Conservation (phyloP, 1,284 basidiomycete species). For the Rhizopogon parksii region DNA sequence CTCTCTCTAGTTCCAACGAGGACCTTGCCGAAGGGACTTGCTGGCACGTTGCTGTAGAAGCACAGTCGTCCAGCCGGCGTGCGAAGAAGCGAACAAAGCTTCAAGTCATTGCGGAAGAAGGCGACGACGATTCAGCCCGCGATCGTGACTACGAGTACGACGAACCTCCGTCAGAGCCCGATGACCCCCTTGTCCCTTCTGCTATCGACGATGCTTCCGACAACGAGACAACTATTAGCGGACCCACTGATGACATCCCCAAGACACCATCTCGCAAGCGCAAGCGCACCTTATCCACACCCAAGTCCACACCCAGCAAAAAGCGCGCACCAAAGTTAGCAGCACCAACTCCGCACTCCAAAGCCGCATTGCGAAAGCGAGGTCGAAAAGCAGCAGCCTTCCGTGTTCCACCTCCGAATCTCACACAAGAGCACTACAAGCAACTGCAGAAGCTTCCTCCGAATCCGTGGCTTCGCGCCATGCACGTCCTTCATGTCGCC, state of each 20-base stretch:
- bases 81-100: slow-evolving; percentile 13
- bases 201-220: slow-evolving; percentile 1
- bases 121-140: not conserved
- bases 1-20: slow-evolving; percentile 26
- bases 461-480: slow-evolving; percentile 78
- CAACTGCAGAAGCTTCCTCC: slow-evolving; percentile 44
- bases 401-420: slow-evolving; percentile 31
- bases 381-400: slow-evolving; percentile 30
- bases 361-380: slow-evolving; percentile 44
- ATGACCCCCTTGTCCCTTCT: slow-evolving; percentile 12
- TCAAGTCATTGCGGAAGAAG: slow-evolving; percentile 17
- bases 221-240: slow-evolving; percentile 9
- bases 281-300: slow-evolving; percentile 23
- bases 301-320: slow-evolving; percentile 27
- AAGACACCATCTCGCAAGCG: slow-evolving; percentile 37
- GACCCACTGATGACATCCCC: slow-evolving; percentile 13
- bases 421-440: slow-evolving; percentile 29
- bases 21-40: slow-evolving; percentile 23
- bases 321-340: slow-evolving; percentile 29
- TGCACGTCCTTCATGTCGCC: slow-evolving; percentile 90
- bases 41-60: slow-evolving; percentile 23
- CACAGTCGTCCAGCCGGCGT: slow-evolving; percentile 4
- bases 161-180: slow-evolving; percentile 9
- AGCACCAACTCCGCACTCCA: slow-evolving; percentile 64
- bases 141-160: slow-evolving; percentile 20